These are phyloP conservation scores for Leccinum aurantiacum DNA, from an alignment of 768 basidiomycete species.

Conservation along the genomic window DNA sequence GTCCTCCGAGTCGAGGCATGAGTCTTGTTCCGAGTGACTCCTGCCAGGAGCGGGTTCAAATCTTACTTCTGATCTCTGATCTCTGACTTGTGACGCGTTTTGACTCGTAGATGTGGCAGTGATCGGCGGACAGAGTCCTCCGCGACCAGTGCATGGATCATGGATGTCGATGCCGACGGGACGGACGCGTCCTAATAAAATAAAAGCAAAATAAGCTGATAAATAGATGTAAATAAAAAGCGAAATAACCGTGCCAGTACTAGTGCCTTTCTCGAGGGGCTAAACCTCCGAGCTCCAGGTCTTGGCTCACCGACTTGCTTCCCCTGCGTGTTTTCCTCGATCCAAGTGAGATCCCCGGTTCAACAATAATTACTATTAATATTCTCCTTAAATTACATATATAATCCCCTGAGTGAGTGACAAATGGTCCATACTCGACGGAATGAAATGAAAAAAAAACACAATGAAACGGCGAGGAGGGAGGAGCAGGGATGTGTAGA, in stretches of 20 bases:
- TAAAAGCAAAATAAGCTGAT: background rate
- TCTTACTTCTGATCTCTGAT: background rate
- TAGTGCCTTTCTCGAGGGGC: background rate
- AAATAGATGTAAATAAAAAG: background rate
- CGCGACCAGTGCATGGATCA: background rate
- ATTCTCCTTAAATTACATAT: constrained; percentile 27
- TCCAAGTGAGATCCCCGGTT: background rate
- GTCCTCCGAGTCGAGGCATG: background rate
- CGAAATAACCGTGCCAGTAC: background rate
- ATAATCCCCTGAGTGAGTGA: constrained; percentile 21
- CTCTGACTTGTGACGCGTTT: background rate
- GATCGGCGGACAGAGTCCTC: background rate
- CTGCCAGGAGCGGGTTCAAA: background rate
- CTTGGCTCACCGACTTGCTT: background rate
- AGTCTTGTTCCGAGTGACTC: background rate
- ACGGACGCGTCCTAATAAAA: background rate
- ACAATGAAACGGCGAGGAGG: background rate
- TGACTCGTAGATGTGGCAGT: background rate
- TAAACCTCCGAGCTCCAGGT: background rate
- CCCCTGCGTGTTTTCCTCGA: background rate
- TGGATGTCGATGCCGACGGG: background rate
- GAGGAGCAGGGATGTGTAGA: background rate
- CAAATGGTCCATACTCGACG: constrained; percentile 29
- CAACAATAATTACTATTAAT: background rate
- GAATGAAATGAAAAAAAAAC: constrained; percentile 13